Conservation (phyloP, 1,284 basidiomycete genomes). For the Cystobasidium slooffiae region DNA sequence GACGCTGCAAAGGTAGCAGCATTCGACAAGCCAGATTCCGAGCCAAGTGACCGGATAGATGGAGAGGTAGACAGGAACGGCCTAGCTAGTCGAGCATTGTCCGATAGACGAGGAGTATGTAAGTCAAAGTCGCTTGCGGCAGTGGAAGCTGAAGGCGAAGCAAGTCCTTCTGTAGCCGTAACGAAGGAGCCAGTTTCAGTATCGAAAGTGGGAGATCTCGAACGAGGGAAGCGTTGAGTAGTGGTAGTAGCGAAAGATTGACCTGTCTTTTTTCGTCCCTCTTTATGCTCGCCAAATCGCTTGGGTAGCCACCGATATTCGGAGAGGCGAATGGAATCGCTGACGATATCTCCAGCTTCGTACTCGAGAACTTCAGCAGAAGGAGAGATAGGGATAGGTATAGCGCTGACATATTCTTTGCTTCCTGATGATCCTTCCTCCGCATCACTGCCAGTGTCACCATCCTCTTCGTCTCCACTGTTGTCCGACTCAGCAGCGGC, state of each 20-base stretch:
- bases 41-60: background rate
- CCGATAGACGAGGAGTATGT: background rate
- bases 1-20: background rate
- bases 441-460: background rate
- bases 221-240: background rate
- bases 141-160: background rate
- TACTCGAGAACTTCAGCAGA: background rate
- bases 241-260: background rate
- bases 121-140: background rate
- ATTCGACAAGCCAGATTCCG: background rate
- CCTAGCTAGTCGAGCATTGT: background rate
- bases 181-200: background rate
- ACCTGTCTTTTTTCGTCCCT: background rate
- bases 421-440: background rate
- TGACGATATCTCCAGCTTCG: background rate
- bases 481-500: background rate
- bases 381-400: background rate
- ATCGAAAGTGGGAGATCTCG: background rate
- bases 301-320: conserved; percentile 1
- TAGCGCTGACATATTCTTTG: conserved; percentile 1
- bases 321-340: background rate
- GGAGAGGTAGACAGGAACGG: background rate
- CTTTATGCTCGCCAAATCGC: background rate
- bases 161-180: conserved; percentile 4
- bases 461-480: background rate